Base-by-base conservation (phyloP, 352 stramenopile genomes). In the Phytophthora sojae region DNA sequence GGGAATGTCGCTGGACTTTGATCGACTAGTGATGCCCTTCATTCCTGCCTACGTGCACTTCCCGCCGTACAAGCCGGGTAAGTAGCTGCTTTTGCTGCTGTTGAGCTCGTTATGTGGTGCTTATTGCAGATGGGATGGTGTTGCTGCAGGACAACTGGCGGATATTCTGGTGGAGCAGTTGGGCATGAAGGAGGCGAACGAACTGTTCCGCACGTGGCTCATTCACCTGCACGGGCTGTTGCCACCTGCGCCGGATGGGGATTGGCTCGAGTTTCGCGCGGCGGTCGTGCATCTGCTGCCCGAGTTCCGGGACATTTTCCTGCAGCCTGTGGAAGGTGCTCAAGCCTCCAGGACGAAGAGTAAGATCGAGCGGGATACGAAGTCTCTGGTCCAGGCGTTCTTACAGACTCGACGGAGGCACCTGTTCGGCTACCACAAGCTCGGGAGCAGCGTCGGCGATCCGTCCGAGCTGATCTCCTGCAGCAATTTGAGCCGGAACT, bases 261-360 rank as follows among this genome's bases (percentile, higher is more conserved):
- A 93, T 61, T 93, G 85, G 85, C 73, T 91, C 51, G 80, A 91
- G 55, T 90, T 91, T 56, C 81, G 85, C 4, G 66, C 77, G 25
- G 74, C 69, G 6, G 79, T 90, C 9, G 80, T 89, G 30, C 67
- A 89, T 53, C 35, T 93, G 23, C 58, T 93, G 37, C 83, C 83
- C 14, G 68, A 88, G 53, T 89, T 93, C 57, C 73, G 29, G n/a
- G 25, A 61, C 39, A 57, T 59, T 3, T 70, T 77, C 11, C 44
- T 76, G 25, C n/a, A 25, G 30, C 62, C 60, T 21, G 26, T 78
- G 63, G 19, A 61, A 50, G 42, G 29, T 19, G 49, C 45, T 23
- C 32, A 75, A 54, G 60, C 57, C 0, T 56, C 62, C 0, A 71
- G 53, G 21, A 42, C 73, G 44, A 79, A 82, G 30, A 81, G 57